These are phyloP conservation scores for Paecilomyces fulvus DNA, from an alignment of 2,329 filamentous ascomycete species.

Conservation along the genomic window DNA sequence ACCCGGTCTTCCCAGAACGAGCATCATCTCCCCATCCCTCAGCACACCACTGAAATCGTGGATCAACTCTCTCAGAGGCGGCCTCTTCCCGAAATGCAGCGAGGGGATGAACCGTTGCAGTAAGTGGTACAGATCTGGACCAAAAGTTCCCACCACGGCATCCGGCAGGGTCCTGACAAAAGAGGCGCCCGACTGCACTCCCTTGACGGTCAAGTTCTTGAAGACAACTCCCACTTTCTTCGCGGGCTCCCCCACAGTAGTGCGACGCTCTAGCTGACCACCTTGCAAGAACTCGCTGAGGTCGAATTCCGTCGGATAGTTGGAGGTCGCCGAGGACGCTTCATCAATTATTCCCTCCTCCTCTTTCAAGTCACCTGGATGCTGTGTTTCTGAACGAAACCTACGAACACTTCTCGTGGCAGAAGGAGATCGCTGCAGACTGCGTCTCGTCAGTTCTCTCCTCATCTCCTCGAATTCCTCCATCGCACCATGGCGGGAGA, in stretches of 20 bases:
- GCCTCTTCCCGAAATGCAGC: slow-evolving; percentile 40
- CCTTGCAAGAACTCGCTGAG: slow-evolving; percentile 63
- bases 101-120: slow-evolving; percentile 48
- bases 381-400: slow-evolving; percentile 19
- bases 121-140: slow-evolving; percentile 65
- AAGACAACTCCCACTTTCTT: slow-evolving; percentile 74
- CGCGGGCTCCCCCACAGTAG: slow-evolving; percentile 52
- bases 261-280: slow-evolving; percentile 67
- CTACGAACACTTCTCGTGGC: slow-evolving; percentile 16
- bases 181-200: slow-evolving; percentile 55
- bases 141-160: slow-evolving; percentile 69
- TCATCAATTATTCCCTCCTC: slow-evolving; percentile 43
- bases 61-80: slow-evolving; percentile 49
- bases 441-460: slow-evolving; percentile 47
- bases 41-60: slow-evolving; percentile 61
- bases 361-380: slow-evolving; percentile 17
- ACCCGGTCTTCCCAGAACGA: slow-evolving; percentile 65
- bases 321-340: slow-evolving; percentile 12
- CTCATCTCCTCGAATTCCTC: slow-evolving; percentile 52
- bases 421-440: slow-evolving; percentile 31
- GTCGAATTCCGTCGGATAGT: slow-evolving; percentile 47
- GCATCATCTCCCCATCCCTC: slow-evolving; percentile 62
- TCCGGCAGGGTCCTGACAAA: slow-evolving; percentile 67
- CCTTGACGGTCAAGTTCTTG: slow-evolving; percentile 67
- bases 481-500: slow-evolving; percentile 47